These are phyloP conservation scores for Pythium diclinum DNA, from an alignment of 352 stramenopile genomes.

Conservation along the genomic window DNA sequence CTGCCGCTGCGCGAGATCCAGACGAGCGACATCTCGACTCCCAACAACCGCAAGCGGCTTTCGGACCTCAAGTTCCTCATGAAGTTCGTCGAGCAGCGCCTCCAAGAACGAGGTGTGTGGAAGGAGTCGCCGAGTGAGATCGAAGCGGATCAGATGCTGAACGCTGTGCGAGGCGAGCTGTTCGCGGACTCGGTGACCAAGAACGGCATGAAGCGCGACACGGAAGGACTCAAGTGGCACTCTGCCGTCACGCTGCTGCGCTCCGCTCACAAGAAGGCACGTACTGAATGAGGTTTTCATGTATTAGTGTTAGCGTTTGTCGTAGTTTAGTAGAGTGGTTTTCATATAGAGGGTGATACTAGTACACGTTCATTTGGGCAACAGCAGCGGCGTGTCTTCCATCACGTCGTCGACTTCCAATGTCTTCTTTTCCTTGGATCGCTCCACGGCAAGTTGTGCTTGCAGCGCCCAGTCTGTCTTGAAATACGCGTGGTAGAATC, in stretches of 20 bases:
- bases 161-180: slow-evolving; percentile 10
- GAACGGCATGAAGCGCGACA: slow-evolving; percentile 19
- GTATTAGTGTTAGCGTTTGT: not conserved
- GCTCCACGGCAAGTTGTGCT: slow-evolving; percentile 44
- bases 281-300: not conserved
- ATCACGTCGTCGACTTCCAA: not conserved
- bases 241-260: slow-evolving; percentile 26
- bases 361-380: slow-evolving; percentile 9
- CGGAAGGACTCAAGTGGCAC: slow-evolving; percentile 28
- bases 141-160: slow-evolving; percentile 30
- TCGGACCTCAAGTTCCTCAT: slow-evolving; percentile 32
- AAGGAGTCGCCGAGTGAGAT: slow-evolving; percentile 18
- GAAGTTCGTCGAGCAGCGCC: slow-evolving; percentile 22
- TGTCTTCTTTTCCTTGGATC: slow-evolving; percentile 29
- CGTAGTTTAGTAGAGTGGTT: not conserved
- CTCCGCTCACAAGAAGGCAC: slow-evolving; percentile 24
- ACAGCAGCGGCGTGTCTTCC: slow-evolving; percentile 13
- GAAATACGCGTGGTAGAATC: slow-evolving; percentile 54
- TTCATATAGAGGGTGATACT: slow-evolving; percentile 3
- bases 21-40: slow-evolving; percentile 18
- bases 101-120: slow-evolving; percentile 24
- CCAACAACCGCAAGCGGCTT: slow-evolving; percentile 28
- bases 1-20: slow-evolving; percentile 19
- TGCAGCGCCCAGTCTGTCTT: slow-evolving; percentile 59
- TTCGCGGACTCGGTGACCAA: slow-evolving; percentile 11